Evolutionary conservation across 495 filamentous ascomycete genomes (phyloP).

Genomic region (Melanomma pulvis-pyrius): DNA sequence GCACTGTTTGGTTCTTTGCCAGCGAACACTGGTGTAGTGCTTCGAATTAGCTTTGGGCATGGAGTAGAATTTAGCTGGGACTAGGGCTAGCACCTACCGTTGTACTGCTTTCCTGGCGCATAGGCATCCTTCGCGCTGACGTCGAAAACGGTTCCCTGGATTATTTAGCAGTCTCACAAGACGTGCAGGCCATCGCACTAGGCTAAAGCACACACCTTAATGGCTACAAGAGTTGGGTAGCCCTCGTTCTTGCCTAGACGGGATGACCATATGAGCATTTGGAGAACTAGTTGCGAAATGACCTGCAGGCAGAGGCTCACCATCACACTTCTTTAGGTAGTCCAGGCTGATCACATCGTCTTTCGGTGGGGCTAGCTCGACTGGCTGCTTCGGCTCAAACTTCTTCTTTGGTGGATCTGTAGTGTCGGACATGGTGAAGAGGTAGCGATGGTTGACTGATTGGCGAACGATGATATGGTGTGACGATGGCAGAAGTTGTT

Average conservation of each 20-base stretch:
- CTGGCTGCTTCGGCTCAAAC: constrained; percentile 83
- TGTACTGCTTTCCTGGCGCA: constrained; percentile 77
- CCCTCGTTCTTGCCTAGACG: constrained; percentile 60
- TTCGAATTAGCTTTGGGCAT: constrained; percentile 6
- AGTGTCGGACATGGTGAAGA: constrained; percentile 28
- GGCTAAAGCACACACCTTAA: constrained; percentile 60
- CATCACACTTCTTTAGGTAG: constrained; percentile 78
- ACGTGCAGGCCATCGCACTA: not conserved
- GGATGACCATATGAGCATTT: not conserved
- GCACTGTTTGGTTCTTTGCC: constrained; percentile 93
- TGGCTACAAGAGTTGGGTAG: constrained; percentile 84
- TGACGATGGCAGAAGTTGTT: not conserved
- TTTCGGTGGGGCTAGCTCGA: constrained; percentile 83
- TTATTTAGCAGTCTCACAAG: constrained; percentile 8
- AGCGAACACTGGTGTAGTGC: constrained; percentile 70
- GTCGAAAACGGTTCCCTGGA: constrained; percentile 73
- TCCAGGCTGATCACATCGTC: constrained; percentile 78
- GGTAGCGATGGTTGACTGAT: not conserved
- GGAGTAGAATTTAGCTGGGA: not conserved
- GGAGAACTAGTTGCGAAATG: not conserved
- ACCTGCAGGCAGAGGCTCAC: constrained; percentile 52
- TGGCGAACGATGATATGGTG: not conserved
- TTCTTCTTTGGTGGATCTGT: constrained; percentile 56
- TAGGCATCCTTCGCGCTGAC: constrained; percentile 87
- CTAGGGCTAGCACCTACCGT: constrained; percentile 62